Evolutionary conservation across 768 basidiomycete species (phyloP).

Genomic region (Hortiboletus flavorubellus): DNA sequence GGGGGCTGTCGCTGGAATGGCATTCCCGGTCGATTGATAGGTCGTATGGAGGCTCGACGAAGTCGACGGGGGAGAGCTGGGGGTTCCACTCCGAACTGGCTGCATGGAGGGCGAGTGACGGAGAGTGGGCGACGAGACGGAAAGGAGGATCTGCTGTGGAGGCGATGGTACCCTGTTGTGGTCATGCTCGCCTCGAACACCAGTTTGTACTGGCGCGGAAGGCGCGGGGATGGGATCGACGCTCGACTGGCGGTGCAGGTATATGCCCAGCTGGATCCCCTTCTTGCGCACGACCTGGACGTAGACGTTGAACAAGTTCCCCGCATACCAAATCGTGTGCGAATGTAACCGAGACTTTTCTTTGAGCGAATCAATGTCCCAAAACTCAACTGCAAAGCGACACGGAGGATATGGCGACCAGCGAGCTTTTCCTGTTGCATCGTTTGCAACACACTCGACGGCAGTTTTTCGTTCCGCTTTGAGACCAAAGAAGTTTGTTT

Average conservation of each 20-base stretch:
- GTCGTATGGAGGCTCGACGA: slow-evolving; percentile 17
- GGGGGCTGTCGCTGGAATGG: slow-evolving; percentile 41
- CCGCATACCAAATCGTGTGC: slow-evolving; percentile 87
- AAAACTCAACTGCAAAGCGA: slow-evolving; percentile 88
- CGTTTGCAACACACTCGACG: slow-evolving; percentile 39
- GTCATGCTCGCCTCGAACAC: slow-evolving; percentile 23
- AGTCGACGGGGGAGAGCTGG: slow-evolving; percentile 28
- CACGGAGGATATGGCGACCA: slow-evolving; percentile 79
- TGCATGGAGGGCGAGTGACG: slow-evolving; percentile 48
- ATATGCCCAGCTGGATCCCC: slow-evolving; percentile 76
- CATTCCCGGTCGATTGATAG: slow-evolving; percentile 20
- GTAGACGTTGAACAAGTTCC: slow-evolving; percentile 85
- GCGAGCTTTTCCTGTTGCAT: slow-evolving; percentile 42
- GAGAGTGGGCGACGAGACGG: slow-evolving; percentile 22
- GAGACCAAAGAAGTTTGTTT: slow-evolving; percentile 65
- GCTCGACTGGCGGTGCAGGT: slow-evolving; percentile 81
- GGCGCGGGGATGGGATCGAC: slow-evolving; percentile 74
- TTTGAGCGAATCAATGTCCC: slow-evolving; percentile 75
- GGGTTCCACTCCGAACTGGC: slow-evolving; percentile 46
- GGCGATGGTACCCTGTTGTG: slow-evolving; percentile 31
- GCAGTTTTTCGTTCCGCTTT: slow-evolving; percentile 43
- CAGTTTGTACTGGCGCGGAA: slow-evolving; percentile 49
- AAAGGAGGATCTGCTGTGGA: slow-evolving; percentile 29
- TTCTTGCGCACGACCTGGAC: slow-evolving; percentile 88
- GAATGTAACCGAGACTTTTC: slow-evolving; percentile 85